These are phyloP conservation scores for Mortierella hygrophila DNA, from an alignment of 192 early-diverging fungal species.

Conservation along the genomic window DNA sequence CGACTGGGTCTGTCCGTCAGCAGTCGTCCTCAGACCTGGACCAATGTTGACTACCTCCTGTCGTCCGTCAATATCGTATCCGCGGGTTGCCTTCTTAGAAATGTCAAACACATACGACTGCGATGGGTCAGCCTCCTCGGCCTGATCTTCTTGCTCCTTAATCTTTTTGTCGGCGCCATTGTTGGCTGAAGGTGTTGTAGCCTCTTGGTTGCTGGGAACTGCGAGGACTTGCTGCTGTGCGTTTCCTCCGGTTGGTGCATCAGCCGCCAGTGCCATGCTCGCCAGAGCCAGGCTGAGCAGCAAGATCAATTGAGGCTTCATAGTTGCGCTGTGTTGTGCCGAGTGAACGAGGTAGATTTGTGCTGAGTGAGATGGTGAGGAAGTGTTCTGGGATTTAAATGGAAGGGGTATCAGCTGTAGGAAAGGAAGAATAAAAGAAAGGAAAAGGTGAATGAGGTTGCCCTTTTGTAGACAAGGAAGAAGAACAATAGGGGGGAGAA, in stretches of 20 bases:
- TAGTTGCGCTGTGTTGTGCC: background rate
- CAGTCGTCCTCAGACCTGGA: conserved; percentile 31
- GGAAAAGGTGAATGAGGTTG: too few relatives aligned
- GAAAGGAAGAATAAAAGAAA: background rate
- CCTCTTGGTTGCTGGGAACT: background rate
- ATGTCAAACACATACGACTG: conserved; percentile 26
- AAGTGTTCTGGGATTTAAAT: background rate
- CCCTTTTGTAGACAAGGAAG: background rate
- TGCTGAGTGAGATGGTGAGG: background rate
- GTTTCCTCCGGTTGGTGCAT: background rate
- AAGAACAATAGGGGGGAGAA: background rate
- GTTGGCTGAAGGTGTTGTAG: background rate
- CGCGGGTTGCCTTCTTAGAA: conserved; percentile 30
- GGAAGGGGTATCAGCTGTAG: background rate
- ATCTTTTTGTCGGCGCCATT: background rate
- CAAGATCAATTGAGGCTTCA: conserved; percentile 40
- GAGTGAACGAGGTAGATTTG: background rate
- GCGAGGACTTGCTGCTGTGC: background rate
- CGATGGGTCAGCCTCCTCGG: background rate
- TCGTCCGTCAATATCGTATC: conserved; percentile 40
- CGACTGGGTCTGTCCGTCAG: conserved; percentile 33
- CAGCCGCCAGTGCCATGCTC: conserved; percentile 9
- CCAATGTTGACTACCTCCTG: conserved; percentile 51
- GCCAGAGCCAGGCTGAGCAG: conserved; percentile 37
- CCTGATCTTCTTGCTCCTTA: background rate